These are phyloP conservation scores for Farysia itapuensis DNA, from an alignment of 1,284 basidiomycete species.

Conservation along the genomic window DNA sequence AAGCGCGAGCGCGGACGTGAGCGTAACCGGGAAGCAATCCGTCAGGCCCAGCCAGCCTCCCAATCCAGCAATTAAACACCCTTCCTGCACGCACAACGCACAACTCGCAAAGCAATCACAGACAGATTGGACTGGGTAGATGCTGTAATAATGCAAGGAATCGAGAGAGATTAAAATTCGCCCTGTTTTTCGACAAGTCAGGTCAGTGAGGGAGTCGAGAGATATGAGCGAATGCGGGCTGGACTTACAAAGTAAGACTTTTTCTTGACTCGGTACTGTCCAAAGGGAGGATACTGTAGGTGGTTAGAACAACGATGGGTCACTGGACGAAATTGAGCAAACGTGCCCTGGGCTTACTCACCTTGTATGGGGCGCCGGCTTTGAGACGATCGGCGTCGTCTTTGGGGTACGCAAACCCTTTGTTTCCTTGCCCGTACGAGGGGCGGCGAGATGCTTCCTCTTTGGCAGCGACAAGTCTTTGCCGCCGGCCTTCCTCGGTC, in stretches of 20 bases:
- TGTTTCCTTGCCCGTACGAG: conserved; percentile 41
- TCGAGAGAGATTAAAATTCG: neutral
- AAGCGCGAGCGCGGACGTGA: conserved; percentile 45
- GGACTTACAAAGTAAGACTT: conserved; percentile 50
- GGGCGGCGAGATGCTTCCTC: conserved; percentile 42
- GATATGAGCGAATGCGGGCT: neutral
- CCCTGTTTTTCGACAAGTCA: neutral
- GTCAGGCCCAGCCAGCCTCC: conserved; percentile 15
- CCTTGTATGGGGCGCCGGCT: conserved; percentile 53
- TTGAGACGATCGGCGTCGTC: conserved; percentile 50
- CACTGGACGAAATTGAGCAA: neutral
- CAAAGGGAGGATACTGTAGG: conserved; percentile 47
- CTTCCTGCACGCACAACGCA: neutral
- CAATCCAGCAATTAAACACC: no score
- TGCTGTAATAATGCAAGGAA: neutral
- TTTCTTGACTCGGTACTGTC: conserved; percentile 52
- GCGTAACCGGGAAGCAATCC: conserved; percentile 41
- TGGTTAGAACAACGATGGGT: conserved; percentile 33
- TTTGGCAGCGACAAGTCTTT: conserved; percentile 47
- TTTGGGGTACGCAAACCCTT: conserved; percentile 48
- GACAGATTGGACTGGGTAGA: neutral
- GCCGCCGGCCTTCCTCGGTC: conserved; percentile 44
- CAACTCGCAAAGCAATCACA: neutral
- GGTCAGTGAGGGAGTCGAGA: neutral
- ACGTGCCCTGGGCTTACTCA: conserved; percentile 8